These are phyloP conservation scores for Backusella mclennaniae DNA, from an alignment of 192 early-diverging fungal genomes.

Conservation along the genomic window DNA sequence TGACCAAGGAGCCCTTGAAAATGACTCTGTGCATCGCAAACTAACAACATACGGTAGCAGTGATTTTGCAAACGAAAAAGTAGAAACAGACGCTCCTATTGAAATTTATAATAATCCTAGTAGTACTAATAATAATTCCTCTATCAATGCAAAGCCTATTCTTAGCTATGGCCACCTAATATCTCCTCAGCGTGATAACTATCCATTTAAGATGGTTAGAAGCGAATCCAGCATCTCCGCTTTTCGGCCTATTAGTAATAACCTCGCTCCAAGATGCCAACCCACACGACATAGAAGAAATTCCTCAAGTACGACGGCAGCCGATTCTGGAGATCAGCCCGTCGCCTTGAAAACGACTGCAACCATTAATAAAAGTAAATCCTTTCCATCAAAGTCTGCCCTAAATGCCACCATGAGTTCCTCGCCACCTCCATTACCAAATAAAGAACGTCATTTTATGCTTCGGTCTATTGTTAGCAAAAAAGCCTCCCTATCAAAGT, in stretches of 20 bases:
- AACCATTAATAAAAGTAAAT: conserved; percentile 12
- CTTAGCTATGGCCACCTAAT: not conserved
- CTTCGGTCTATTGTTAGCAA: conserved; percentile 27
- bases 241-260: conserved; percentile 34
- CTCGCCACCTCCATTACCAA: not conserved
- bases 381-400: not conserved
- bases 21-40: not conserved
- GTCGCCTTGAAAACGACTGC: not conserved
- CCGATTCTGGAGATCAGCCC: not conserved
- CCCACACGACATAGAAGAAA: not conserved
- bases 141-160: not conserved
- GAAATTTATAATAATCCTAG: not conserved
- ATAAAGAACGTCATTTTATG: conserved; percentile 29
- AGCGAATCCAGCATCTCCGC: conserved; percentile 27
- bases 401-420: not conserved
- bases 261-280: conserved; percentile 21
- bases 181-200: not conserved
- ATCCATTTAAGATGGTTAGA: conserved; percentile 11
- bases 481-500: conserved; percentile 28
- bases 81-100: not conserved
- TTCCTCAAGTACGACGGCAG: not conserved
- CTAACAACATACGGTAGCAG: not conserved
- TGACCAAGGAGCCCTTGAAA: not conserved
- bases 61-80: conserved; percentile 8
- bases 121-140: not conserved